Conservation (phyloP, 495 filamentous ascomycete species). For the Trypethelium eluteriae region DNA sequence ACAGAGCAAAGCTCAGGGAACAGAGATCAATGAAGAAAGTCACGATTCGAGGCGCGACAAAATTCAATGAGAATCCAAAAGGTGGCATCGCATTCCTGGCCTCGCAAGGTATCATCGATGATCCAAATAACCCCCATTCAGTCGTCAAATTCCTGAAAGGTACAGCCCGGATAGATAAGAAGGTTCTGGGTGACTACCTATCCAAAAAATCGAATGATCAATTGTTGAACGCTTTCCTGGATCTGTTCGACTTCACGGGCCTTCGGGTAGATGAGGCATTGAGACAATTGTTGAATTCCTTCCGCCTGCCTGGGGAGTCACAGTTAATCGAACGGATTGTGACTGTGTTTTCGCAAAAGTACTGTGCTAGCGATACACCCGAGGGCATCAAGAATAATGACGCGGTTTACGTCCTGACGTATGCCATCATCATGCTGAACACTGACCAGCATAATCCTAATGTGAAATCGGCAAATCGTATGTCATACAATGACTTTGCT, state of each 20-base stretch:
- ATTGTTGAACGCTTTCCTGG: slow-evolving; percentile 75
- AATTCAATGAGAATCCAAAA: slow-evolving; percentile 94
- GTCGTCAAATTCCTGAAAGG: slow-evolving; percentile 78
- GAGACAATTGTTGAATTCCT: slow-evolving; percentile 77
- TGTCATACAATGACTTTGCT: slow-evolving; percentile 73
- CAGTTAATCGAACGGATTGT: slow-evolving; percentile 89
- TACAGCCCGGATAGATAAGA: slow-evolving; percentile 83
- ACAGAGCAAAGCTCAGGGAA: slow-evolving; percentile 53
- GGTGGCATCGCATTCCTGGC: slow-evolving; percentile 79
- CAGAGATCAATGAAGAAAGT: slow-evolving; percentile 73
- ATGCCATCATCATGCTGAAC: slow-evolving; percentile 94
- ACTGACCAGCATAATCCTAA: slow-evolving; percentile 95
- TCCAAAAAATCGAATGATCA: slow-evolving; percentile 80
- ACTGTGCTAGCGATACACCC: slow-evolving; percentile 62
- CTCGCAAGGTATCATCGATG: slow-evolving; percentile 72
- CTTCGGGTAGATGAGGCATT: slow-evolving; percentile 86
- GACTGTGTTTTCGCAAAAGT: slow-evolving; percentile 76
- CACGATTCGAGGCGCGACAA: slow-evolving; percentile 77
- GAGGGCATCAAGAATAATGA: slow-evolving; percentile 80
- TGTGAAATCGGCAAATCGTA: slow-evolving; percentile 69
- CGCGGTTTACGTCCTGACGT: slow-evolving; percentile 82
- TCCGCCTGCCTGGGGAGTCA: slow-evolving; percentile 89
- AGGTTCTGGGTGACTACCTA: slow-evolving; percentile 79
- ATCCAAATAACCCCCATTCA: slow-evolving; percentile 59
- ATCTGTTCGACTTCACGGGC: slow-evolving; percentile 74